Evolutionary conservation across 768 basidiomycete genomes (phyloP), one percentile per base, ranked within the genome.

Genomic region (Hortiboletus flavorubellus): DNA sequence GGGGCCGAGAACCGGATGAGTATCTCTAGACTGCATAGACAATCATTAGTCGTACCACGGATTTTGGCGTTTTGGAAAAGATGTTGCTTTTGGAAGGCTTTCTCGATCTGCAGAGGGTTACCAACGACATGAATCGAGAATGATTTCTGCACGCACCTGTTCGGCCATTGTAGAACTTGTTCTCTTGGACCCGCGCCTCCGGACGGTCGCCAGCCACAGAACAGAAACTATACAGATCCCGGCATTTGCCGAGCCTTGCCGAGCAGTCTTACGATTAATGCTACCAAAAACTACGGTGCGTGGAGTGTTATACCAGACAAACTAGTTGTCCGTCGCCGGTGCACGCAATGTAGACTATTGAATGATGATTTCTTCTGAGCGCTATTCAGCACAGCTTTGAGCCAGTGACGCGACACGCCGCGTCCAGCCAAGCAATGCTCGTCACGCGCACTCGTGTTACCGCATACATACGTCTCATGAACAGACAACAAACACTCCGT

Each of bases 41-140:
- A 41, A 57, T 21, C 42, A 49, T 53, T 56, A 44, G 53, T 55
- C 91, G 69, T 75, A 95, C 93, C 91, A 70, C 86, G 87, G 64
- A 84, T 79, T 83, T 98, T 98, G 73, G 91, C 81, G 77, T 96
- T 96, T 77, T 96, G 93, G 86, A 99, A 99, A 73, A 99, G 83
- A 72, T 87, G 82, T 75, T 99, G 97, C 80, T 97, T 97, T 78
- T 97, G 95, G 81, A 81, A 99, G 59, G 92, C 91, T 78, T 96
- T 97, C 78, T 98, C 95, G 72, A 95, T 86, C 89, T 98, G 69
- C 15, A 46, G 51, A 43, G 18, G 14, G 46, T 16, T 14, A 56
- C 51, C 35, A 18, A 26, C 39, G 23, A 51, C 45, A 23, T 29
- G 8, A 4, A 44, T 12, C 23, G 26, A 18, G 12, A 8, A 37